phyloP scores from a whole-genome alignment of 169 alveolate genomes.

The Cryptosporidium ubiquitum region DNA sequence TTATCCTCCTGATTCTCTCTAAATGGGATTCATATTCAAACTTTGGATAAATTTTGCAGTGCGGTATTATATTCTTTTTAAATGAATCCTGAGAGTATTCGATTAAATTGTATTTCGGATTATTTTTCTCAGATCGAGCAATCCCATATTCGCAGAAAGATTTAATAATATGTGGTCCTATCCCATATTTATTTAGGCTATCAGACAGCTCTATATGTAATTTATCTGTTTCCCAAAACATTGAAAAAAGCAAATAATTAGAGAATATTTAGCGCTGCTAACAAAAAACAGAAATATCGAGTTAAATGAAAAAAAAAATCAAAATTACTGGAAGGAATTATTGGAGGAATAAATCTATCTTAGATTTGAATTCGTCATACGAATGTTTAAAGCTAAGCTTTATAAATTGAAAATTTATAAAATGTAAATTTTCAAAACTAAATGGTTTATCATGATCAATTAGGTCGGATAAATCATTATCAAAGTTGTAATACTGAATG shows the following conservation, averaged over 20 bases:
- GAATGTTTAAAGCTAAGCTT: constrained; percentile 9
- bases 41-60: constrained; percentile 46
- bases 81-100: not conserved
- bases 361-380: not conserved
- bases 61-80: constrained; percentile 12
- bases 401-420: not conserved
- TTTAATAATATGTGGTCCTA: not conserved
- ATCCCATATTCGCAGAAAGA: not conserved
- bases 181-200: not conserved
- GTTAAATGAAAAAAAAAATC: not conserved
- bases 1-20: constrained; percentile 8
- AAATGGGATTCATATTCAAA: constrained; percentile 45
- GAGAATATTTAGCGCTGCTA: constrained; percentile 16
- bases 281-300: not conserved
- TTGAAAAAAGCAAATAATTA: not conserved
- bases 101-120: not conserved
- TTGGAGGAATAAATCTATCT: not conserved
- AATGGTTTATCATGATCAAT: not conserved
- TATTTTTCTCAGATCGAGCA: not conserved
- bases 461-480: not conserved
- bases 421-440: constrained; percentile 19
- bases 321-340: not conserved
- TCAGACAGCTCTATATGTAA: constrained; percentile 9
- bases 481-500: not conserved
- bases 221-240: constrained; percentile 45